Base-by-base conservation (phyloP, 192 early-diverging fungal genomes). In the Coemansia sp. region DNA sequence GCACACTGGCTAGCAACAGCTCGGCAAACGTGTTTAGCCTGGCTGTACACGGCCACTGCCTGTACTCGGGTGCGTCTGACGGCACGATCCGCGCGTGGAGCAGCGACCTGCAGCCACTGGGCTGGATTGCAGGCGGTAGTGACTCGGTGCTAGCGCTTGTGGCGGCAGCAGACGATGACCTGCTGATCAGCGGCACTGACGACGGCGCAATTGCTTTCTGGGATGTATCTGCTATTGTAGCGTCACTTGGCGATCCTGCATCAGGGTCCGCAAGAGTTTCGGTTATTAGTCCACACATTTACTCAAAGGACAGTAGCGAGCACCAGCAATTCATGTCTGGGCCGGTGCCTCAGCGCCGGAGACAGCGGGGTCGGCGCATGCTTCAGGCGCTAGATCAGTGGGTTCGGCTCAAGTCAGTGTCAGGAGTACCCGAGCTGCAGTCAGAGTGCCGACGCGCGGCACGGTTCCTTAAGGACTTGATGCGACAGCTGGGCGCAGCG, bases 371-470 rank as follows among this genome's bases (percentile, higher is more conserved):
- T 47, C 49, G 52, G 18, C 70, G 85, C 15, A 74, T 89, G 70
- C 23, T 89, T 6, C 83, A 85, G 64, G 85, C 86, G 0, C 71
- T 90, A 50, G 86, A 83, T 21, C 84, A 85, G 61, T 91, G 90
- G 90, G 75, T 91, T 25, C 76, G 73, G 7, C 81, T 90, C 67
- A 79, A 73, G 26, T 89, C 87, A 4, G 86, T 91, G 11, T 83
- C 86, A 47, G 90, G 88, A 20, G 81, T 86, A 3, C 77, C 84
- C 7, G 84, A 85, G 47, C 83, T 86, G 64, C 75, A 87, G 67
- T 84, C 86, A 44, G 90, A 92, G 64, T 92, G 89, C 61, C 70
- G 86, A 6, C 76, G 85, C 10, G 88, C 88, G 10, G 90, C 90
- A 7, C 84, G 85, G n/a, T 92, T 87, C 59, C 74, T 92, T 28